These are phyloP conservation scores for Colletotrichum gigasporum DNA, from an alignment of 2,329 filamentous ascomycete species.

Conservation along the genomic window DNA sequence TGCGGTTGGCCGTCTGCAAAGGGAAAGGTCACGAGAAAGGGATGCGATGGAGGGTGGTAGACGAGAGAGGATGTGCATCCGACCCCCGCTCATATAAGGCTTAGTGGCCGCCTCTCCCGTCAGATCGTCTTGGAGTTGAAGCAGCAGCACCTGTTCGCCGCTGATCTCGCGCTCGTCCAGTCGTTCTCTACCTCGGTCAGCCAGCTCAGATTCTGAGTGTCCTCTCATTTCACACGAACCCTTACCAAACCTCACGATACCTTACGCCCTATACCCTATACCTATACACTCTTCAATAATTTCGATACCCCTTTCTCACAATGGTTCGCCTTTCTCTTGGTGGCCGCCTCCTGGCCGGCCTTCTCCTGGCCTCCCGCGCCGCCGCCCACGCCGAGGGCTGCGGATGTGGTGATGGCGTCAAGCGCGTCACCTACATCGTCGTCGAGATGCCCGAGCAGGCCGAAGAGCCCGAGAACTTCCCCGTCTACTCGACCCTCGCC, in stretches of 20 bases:
- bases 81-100: slow-evolving; percentile 10
- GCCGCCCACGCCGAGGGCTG: slow-evolving; percentile 29
- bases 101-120: slow-evolving; percentile 1
- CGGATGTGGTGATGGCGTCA: slow-evolving; percentile 19
- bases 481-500: neutral
- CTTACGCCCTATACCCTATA: neutral
- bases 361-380: slow-evolving; percentile 17
- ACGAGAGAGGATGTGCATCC: neutral
- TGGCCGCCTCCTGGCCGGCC: slow-evolving; percentile 14
- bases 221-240: slow-evolving; percentile 23
- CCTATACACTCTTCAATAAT: neutral
- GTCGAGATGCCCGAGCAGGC: slow-evolving; percentile 33
- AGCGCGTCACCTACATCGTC: slow-evolving; percentile 32
- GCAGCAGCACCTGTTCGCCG: slow-evolving; percentile 13
- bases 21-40: neutral
- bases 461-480: slow-evolving; percentile 6
- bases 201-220: slow-evolving; percentile 17
- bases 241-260: too few relatives aligned
- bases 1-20: neutral
- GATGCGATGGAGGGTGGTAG: neutral
- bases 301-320: neutral
- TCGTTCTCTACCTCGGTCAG: neutral
- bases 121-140: neutral
- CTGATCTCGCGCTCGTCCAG: slow-evolving; percentile 8
- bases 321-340: slow-evolving; percentile 20